Base-by-base conservation (phyloP, 108 stramenopile species). In the Stephanodiscus triporus region DNA sequence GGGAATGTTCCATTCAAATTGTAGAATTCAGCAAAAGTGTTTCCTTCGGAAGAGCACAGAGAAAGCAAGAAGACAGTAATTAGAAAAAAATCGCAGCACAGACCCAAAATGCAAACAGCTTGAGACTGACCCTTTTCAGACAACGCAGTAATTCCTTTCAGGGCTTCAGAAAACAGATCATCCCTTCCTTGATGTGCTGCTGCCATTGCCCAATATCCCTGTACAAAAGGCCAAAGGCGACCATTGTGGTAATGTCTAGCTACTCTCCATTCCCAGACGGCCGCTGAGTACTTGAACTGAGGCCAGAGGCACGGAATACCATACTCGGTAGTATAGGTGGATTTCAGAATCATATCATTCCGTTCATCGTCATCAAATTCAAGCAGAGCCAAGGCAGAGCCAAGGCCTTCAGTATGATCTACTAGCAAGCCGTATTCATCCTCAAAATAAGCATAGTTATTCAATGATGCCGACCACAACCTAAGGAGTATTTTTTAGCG, bases 21-120 rank as follows among this genome's bases (percentile, higher is more conserved):
- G 27, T 83, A 83, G 29, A 82, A 82, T 63, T 82, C 81, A 36
- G 81, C 81, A 72, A 77, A 82, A 36, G 76, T 83, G 37, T 65
- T 22, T 36, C 66, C 26, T 16, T n/a, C n/a, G n/a, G n/a, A n/a
- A n/a, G n/a, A n/a, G n/a, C n/a, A n/a, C n/a, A n/a, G n/a, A n/a
- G n/a, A n/a, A n/a, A n/a, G n/a, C n/a, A n/a, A n/a, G n/a, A n/a
- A n/a, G n/a, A n/a, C n/a, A n/a, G n/a, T n/a, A n/a, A n/a, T n/a
- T n/a, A n/a, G n/a, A n/a, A n/a, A n/a, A n/a, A n/a, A n/a, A n/a
- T n/a, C n/a, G n/a, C n/a, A n/a, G n/a, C n/a, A n/a, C n/a, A n/a
- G n/a, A n/a, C n/a, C n/a, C n/a, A n/a, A n/a, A n/a, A n/a, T n/a
- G n/a, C n/a, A n/a, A n/a, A n/a, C n/a, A n/a, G n/a, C n/a, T n/a